phyloP scores from a whole-genome alignment of 768 basidiomycete genomes.

The Trametes meyenii region DNA sequence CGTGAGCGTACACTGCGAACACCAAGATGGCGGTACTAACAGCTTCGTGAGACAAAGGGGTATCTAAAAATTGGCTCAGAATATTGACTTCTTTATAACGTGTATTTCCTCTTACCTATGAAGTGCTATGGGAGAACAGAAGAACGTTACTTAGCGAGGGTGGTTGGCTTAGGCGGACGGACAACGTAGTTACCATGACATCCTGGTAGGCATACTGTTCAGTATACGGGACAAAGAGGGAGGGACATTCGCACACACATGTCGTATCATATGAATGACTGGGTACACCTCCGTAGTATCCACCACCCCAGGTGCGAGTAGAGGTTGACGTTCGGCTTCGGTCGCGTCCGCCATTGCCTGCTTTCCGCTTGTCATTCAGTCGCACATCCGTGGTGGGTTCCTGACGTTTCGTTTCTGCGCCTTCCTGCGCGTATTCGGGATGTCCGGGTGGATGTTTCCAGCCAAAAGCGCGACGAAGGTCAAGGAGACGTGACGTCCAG shows the following conservation, averaged over 20 bases:
- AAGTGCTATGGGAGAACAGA: slow-evolving; percentile 49
- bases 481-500: neutral
- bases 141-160: neutral
- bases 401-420: no score
- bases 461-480: no score
- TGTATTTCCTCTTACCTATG: slow-evolving; percentile 51
- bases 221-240: slow-evolving; percentile 21
- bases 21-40: slow-evolving; percentile 44
- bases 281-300: slow-evolving; percentile 73
- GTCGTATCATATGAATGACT: slow-evolving; percentile 76
- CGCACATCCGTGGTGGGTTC: neutral
- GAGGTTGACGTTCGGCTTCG: slow-evolving; percentile 39
- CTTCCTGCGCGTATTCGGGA: no score
- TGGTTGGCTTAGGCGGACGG: neutral
- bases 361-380: slow-evolving; percentile 13
- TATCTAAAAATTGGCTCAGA: slow-evolving; percentile 52
- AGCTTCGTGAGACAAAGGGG: slow-evolving; percentile 80
- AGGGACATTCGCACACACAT: slow-evolving; percentile 42
- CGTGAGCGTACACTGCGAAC: neutral
- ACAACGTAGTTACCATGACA: slow-evolving; percentile 49
- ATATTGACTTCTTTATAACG: neutral
- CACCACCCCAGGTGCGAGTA: slow-evolving; percentile 54
- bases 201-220: slow-evolving; percentile 47
- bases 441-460: no score
- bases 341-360: slow-evolving; percentile 18